These are phyloP conservation scores for Solanum chilense DNA, from an alignment of 257 asterid species.

Conservation along the genomic window DNA sequence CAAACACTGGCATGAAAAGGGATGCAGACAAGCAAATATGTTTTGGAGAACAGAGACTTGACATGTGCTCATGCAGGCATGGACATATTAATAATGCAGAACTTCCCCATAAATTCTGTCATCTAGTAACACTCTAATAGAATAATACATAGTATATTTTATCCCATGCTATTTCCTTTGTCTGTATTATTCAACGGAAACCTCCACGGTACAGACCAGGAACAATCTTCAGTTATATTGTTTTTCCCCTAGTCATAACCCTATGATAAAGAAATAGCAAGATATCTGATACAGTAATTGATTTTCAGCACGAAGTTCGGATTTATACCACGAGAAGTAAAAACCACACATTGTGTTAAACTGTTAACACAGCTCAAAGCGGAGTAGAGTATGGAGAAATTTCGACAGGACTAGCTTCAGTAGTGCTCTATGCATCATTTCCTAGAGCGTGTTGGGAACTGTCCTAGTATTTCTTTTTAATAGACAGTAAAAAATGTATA, in stretches of 20 bases:
- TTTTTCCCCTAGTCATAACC: neutral
- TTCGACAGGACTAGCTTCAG: neutral
- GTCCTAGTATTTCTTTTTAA: neutral
- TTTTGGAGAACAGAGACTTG: constrained; percentile 19
- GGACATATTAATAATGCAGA: constrained; percentile 16
- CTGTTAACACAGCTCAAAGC: neutral
- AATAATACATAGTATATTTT: neutral
- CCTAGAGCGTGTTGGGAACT: neutral
- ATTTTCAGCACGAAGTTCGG: neutral
- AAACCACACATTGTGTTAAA: no score
- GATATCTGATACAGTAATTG: neutral
- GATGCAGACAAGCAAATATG: constrained; percentile 17
- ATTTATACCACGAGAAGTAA: neutral
- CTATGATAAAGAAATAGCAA: neutral
- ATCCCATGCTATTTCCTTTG: constrained; percentile 1
- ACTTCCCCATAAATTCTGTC: constrained; percentile 20
- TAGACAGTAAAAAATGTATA: neutral
- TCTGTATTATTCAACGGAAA: neutral
- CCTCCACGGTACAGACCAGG: neutral
- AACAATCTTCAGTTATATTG: neutral
- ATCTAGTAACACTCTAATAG: constrained; percentile 8
- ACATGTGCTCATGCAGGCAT: constrained; percentile 28
- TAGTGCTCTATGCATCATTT: neutral
- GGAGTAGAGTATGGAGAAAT: neutral
- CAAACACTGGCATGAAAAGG: constrained; percentile 2